Conservation (phyloP, 1,284 basidiomycete genomes). For the Cryptococcus sp. region DNA sequence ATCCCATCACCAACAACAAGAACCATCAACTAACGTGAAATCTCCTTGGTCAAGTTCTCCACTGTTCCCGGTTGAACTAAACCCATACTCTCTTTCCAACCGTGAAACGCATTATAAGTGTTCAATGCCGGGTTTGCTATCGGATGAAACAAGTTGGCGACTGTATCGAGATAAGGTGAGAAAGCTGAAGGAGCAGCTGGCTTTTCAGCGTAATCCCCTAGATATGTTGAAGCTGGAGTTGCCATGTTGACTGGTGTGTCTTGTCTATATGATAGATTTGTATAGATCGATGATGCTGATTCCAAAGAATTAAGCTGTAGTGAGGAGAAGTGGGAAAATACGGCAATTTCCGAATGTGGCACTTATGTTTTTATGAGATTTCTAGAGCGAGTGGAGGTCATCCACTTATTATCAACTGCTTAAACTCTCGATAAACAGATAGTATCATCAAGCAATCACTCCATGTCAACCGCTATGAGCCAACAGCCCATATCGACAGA, state of each 20-base stretch:
- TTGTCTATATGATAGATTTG: neutral
- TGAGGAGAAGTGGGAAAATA: neutral
- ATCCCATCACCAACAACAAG: conserved; percentile 4
- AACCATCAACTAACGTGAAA: conserved; percentile 60
- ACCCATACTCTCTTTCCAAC: conserved; percentile 73
- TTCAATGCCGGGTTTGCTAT: conserved; percentile 56
- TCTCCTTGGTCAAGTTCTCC: conserved; percentile 86
- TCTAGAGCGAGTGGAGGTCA: too few relatives aligned
- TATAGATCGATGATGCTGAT: neutral
- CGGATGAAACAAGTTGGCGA: conserved; percentile 38
- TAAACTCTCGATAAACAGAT: too few relatives aligned
- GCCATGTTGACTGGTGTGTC: neutral
- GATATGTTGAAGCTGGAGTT: neutral
- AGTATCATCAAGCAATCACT: neutral
- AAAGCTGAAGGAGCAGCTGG: conserved; percentile 24
- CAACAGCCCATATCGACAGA: conserved; percentile 17
- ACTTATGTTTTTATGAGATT: neutral
- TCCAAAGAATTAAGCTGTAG: neutral
- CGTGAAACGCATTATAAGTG: conserved; percentile 65
- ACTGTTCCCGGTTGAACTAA: conserved; percentile 82
- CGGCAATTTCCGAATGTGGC: neutral
- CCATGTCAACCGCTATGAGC: neutral
- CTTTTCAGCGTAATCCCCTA: conserved; percentile 12
- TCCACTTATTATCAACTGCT: too few relatives aligned
- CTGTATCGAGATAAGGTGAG: conserved; percentile 36